phyloP scores from a whole-genome alignment of 2,329 filamentous ascomycete species.

The Phymatotrichopsis omnivora region DNA sequence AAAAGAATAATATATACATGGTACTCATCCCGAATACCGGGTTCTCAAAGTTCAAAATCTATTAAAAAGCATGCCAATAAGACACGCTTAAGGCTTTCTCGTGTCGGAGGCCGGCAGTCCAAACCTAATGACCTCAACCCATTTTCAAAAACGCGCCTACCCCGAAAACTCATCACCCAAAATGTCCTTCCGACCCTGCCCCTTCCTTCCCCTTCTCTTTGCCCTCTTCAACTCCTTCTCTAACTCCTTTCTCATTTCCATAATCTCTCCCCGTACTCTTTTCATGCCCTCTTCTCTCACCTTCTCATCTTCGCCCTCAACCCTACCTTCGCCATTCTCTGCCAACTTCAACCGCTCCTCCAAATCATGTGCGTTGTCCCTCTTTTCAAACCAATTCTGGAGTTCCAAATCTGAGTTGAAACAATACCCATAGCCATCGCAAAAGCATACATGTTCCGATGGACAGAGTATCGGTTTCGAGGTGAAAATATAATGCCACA shows the following conservation, averaged over 20 bases:
- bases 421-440: slow-evolving; percentile 54
- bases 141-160: too few relatives aligned
- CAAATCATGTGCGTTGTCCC: slow-evolving; percentile 37
- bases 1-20: too few relatives aligned
- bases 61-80: too few relatives aligned
- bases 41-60: too few relatives aligned
- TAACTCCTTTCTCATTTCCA: slow-evolving; percentile 7
- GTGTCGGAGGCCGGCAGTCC: too few relatives aligned
- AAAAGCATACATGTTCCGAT: slow-evolving; percentile 49
- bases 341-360: slow-evolving; percentile 35
- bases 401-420: slow-evolving; percentile 45
- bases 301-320: slow-evolving; percentile 6
- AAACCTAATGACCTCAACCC: too few relatives aligned
- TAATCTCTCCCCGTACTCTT: slow-evolving; percentile 13
- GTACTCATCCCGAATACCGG: too few relatives aligned
- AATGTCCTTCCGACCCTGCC: slow-evolving; percentile 8
- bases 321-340: slow-evolving; percentile 8
- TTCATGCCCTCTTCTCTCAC: slow-evolving; percentile 18
- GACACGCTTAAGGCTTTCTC: too few relatives aligned
- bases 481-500: slow-evolving; percentile 51
- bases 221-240: slow-evolving; percentile 7
- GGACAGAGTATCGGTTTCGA: slow-evolving; percentile 34
- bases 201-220: slow-evolving; percentile 18
- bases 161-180: slow-evolving; percentile 20
- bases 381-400: slow-evolving; percentile 41